Conservation (phyloP, 1,284 basidiomycete genomes). For the Trametes versicolor region DNA sequence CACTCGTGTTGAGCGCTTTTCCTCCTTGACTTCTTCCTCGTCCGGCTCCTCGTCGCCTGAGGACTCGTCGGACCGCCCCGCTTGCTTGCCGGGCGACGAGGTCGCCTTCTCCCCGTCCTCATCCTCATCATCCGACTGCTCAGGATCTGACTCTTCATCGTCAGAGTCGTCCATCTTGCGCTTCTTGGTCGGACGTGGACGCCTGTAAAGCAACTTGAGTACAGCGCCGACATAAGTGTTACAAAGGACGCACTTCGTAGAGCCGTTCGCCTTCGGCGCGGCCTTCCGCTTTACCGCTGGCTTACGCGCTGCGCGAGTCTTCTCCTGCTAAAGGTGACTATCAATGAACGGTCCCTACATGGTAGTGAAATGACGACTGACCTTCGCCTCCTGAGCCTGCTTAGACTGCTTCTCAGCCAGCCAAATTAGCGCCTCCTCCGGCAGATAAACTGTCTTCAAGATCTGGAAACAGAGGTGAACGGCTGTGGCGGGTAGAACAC, state of each 20-base stretch:
- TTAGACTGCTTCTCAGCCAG: constrained; percentile 53
- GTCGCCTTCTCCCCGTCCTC: constrained; percentile 40
- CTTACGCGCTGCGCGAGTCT: constrained; percentile 45
- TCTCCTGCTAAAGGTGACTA: constrained; percentile 35
- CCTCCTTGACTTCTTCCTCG: constrained; percentile 46
- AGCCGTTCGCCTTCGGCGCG: constrained; percentile 49
- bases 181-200: constrained; percentile 45
- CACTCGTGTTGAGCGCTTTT: constrained; percentile 57
- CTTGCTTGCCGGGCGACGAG: constrained; percentile 32
- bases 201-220: constrained; percentile 29
- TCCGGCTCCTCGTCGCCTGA: constrained; percentile 46
- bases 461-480: constrained; percentile 53
- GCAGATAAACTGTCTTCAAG: constrained; percentile 70
- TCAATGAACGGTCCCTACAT: background rate
- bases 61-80: constrained; percentile 38
- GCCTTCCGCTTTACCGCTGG: constrained; percentile 53
- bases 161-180: constrained; percentile 49
- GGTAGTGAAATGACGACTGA: constrained; percentile 4
- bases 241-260: constrained; percentile 49
- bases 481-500: no score
- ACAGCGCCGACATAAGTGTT: background rate
- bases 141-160: constrained; percentile 44
- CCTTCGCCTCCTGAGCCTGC: constrained; percentile 38
- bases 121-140: constrained; percentile 42
- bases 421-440: constrained; percentile 66